Evolutionary conservation across 352 stramenopile genomes (phyloP).

Genomic region (Lagenidium giganteum): DNA sequence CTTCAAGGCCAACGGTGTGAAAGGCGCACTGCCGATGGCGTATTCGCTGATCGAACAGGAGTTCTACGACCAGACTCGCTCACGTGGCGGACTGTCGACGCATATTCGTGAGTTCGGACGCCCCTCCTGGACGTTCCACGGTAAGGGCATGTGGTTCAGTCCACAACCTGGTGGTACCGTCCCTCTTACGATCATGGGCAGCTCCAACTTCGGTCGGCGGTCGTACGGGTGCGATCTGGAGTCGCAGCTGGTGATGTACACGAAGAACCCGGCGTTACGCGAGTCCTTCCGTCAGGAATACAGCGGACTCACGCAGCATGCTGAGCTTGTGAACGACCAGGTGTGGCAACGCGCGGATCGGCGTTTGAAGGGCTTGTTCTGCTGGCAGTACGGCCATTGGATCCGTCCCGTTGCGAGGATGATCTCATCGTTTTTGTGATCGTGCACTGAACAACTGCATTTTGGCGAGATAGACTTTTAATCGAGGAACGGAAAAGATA

Average conservation of each 20-base stretch:
- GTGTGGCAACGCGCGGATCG: slow-evolving; percentile 59
- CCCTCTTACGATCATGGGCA: slow-evolving; percentile 59
- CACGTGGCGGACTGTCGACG: slow-evolving; percentile 28
- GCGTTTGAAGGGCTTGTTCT: slow-evolving; percentile 48
- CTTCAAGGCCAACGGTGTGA: slow-evolving; percentile 60
- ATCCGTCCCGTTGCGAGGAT: slow-evolving; percentile 66
- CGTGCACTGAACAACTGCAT: too few species aligned
- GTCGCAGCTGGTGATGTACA: slow-evolving; percentile 68
- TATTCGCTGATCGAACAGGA: slow-evolving; percentile 82
- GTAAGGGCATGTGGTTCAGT: slow-evolving; percentile 81
- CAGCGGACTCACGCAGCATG: slow-evolving; percentile 31
- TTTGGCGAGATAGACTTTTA: too few species aligned
- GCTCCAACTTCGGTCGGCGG: slow-evolving; percentile 75
- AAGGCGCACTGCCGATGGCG: slow-evolving; percentile 71
- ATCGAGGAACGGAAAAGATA: slow-evolving; percentile 9
- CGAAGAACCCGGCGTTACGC: slow-evolving; percentile 42
- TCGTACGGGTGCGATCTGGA: slow-evolving; percentile 76
- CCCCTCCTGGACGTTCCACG: slow-evolving; percentile 72
- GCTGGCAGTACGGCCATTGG: slow-evolving; percentile 73
- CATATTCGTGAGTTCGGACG: slow-evolving; percentile 68
- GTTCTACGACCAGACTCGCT: slow-evolving; percentile 54
- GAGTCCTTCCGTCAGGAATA: slow-evolving; percentile 44
- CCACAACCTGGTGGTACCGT: slow-evolving; percentile 18
- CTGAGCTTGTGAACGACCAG: slow-evolving; percentile 54
- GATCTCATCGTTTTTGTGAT: slow-evolving; percentile 54